Evolutionary conservation across 257 asterid species (phyloP).

Genomic region (Nicotiana otophora): DNA sequence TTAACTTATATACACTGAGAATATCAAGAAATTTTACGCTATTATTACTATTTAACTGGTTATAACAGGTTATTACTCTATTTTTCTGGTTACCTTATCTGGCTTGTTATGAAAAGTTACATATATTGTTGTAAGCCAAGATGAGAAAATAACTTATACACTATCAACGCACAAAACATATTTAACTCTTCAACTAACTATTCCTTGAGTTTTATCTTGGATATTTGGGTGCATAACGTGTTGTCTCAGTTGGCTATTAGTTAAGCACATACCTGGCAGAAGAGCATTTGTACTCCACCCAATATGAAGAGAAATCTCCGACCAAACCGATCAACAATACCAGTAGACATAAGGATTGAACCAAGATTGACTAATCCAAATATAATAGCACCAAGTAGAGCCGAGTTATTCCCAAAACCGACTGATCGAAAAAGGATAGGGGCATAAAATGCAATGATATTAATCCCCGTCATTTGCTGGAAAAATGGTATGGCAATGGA

Average conservation of each 20-base stretch:
- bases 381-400: conserved; percentile 68
- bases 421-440: conserved; percentile 66
- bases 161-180: not conserved
- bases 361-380: conserved; percentile 67
- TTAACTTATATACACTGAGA: no score
- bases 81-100: no score
- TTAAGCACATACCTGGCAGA: conserved; percentile 33
- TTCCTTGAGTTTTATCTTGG: not conserved
- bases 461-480: conserved; percentile 79
- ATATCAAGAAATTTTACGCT: no score
- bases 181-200: not conserved
- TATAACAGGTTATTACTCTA: not conserved
- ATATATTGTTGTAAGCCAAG: no score
- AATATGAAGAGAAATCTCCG: conserved; percentile 54
- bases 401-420: conserved; percentile 64
- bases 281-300: conserved; percentile 75
- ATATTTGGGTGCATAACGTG: not conserved
- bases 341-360: conserved; percentile 60
- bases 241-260: not conserved
- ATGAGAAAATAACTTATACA: not conserved
- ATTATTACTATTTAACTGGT: no score
- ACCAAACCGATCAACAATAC: conserved; percentile 67
- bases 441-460: conserved; percentile 83
- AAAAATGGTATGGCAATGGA: conserved; percentile 67
- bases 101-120: no score